Base-by-base conservation (phyloP, 768 basidiomycete genomes). In the Tylopilus rubrobrunneus region DNA sequence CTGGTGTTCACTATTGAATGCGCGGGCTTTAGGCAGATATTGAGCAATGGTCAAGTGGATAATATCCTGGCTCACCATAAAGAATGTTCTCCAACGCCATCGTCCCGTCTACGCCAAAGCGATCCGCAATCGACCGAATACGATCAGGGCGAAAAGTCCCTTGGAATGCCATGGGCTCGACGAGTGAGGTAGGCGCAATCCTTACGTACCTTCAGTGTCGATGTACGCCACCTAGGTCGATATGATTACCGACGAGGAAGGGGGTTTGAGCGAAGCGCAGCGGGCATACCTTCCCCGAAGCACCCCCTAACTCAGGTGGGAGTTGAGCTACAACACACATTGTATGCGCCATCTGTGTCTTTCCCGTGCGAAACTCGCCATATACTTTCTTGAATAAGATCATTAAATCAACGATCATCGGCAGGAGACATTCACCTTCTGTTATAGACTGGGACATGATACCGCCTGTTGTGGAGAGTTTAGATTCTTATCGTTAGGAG, bases 61-160 rank as follows among this genome's bases (percentile, higher is more conserved):
- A 28, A 28, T 51, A 41, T 49, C 10, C 48, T 56, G 19, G 8
- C 59, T 9, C 49, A 86, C 92, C 92, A 69, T 93, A 94, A n/a
- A 95, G 80, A 51, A 93, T 87, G 65, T 96, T 95, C 66, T 94
- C 92, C 25, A 94, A 72, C 1, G 86, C 89, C 82, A 89, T 84
- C 51, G 81, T 85, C 6, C 86, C 86, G 58, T 94, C 89, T n/a
- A 98, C 91, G 11, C 92, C 92, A 64, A 96, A 97, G 21, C 93
- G 81, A 45, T 96, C 92, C 19, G 96, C 93, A 57, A 98, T 91
- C 25, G 90, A 82, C 40, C 82, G 81, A 63, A 98, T 89, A 53
- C 95, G 85, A 67, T 98, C 94, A 4, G 95, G 95, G 33, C 95
- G 87, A 73, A 97, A 97, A 4, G 92, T 92, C n/a, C 91, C 90